Evolutionary conservation across 768 basidiomycete genomes (phyloP).

Genomic region (Hemileccinum rubropunctum): DNA sequence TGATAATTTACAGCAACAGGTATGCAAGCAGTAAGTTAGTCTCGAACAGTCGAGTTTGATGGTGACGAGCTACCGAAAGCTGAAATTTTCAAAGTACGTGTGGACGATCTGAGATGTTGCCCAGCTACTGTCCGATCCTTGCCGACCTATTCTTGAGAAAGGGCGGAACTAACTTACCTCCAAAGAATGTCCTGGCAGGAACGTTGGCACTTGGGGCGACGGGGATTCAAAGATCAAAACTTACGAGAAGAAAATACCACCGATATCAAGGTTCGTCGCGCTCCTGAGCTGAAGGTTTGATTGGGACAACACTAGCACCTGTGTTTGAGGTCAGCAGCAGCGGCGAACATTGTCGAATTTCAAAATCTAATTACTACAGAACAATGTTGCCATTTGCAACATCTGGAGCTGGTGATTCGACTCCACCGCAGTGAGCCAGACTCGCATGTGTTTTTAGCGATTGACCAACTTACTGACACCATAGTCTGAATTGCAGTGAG

Average conservation of each 20-base stretch:
- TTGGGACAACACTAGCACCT: slow-evolving; percentile 62
- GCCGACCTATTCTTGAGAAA: too few relatives aligned
- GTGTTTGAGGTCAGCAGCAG: not conserved
- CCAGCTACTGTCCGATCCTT: slow-evolving; percentile 68
- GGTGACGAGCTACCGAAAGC: slow-evolving; percentile 56
- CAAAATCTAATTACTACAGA: slow-evolving; percentile 54
- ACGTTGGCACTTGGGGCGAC: not conserved
- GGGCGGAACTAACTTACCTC: slow-evolving; percentile 56
- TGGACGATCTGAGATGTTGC: slow-evolving; percentile 64
- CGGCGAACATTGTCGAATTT: not conserved
- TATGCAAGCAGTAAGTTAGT: not conserved
- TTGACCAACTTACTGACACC: slow-evolving; percentile 55
- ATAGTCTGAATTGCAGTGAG: slow-evolving; percentile 72
- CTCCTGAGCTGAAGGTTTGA: slow-evolving; percentile 63
- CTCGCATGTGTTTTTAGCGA: not conserved
- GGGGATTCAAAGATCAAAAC: slow-evolving; percentile 21
- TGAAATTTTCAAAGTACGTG: slow-evolving; percentile 75
- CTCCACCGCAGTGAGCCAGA: slow-evolving; percentile 58
- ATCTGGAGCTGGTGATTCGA: slow-evolving; percentile 56
- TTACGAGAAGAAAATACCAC: slow-evolving; percentile 79
- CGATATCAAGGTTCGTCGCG: slow-evolving; percentile 47
- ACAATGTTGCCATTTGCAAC: slow-evolving; percentile 72
- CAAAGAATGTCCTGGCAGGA: slow-evolving; percentile 71
- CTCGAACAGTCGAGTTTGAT: slow-evolving; percentile 38
- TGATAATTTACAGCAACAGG: not conserved